A percentile compares a stretch with the other conserved stretches of the same genome.
phyloP scores from a whole-genome alignment of 257 asterid species.

The Leptodermis oblonga region DNA sequence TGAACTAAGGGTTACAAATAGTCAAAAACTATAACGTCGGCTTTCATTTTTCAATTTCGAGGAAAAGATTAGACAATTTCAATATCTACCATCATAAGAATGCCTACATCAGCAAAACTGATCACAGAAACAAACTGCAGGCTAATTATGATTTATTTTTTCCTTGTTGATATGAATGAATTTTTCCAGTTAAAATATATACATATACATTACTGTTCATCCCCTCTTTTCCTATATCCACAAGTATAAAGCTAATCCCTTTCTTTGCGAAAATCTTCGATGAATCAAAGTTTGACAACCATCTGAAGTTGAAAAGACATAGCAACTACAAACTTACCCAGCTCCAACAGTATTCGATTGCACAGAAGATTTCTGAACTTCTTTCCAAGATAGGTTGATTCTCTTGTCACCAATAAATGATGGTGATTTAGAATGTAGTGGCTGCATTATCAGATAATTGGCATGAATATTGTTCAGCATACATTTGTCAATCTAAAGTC shows the following conservation, averaged over 20 bases:
- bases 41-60: not conserved
- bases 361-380: constrained; percentile 47
- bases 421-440: constrained; percentile 74
- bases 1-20: not conserved
- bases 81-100: not conserved
- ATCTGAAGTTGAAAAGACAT: not conserved
- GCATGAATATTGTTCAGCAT: constrained; percentile 18
- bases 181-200: too few species aligned
- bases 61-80: not conserved
- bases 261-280: not conserved
- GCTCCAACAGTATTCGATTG: constrained; percentile 38
- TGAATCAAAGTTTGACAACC: constrained; percentile 1
- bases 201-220: too few species aligned
- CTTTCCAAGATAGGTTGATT: constrained; percentile 84
- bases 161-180: too few species aligned
- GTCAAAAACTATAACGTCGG: not conserved
- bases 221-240: not conserved
- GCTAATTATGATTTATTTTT: not conserved
- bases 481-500: constrained; percentile 11
- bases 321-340: constrained; percentile 45
- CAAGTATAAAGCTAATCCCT: not conserved
- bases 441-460: constrained; percentile 39
- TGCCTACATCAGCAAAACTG: too few species aligned
- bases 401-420: constrained; percentile 78
- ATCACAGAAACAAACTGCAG: not conserved